Evolutionary conservation across 768 basidiomycete genomes (phyloP), one percentile per base, ranked within the genome.

Genomic region (Lenzites betulinus): DNA sequence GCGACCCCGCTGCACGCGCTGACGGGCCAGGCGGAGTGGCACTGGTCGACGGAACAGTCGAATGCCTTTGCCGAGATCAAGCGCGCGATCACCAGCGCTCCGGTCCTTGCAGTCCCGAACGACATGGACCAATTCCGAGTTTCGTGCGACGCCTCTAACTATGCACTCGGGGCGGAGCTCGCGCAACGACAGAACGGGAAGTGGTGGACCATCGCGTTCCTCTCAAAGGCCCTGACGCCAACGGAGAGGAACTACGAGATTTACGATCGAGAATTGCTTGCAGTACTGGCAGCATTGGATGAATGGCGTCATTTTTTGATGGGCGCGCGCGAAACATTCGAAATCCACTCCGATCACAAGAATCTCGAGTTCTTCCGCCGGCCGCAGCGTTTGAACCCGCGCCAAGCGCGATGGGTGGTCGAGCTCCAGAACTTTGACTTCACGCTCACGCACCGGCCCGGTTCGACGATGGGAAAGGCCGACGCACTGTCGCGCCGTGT

Each of bases 231-330:
- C 3, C 50, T 65, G 3, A 25, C 44, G 8, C 44, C 44, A 9
- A 22, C 44, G 12, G 44, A 46, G 44, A 20, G 23, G 6, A 46
- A 77, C 51, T 68, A 68, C 33, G 46, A 64, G 33, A 60, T 65
- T 50, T 76, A 76, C 63, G 64, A 78, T 55, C 74, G 74, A 52
- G 78, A 79, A 62, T 50, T 78, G 8, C 64, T 77, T 2, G 75
- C 75, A 1, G 70, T 78, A 20, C 68, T 78, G 18, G 41, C 60
- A 4, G 65, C 70, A 0, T 51, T 73, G n/a, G 56, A 66, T 15
- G 58, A 64, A n/a, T 73, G 68, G 69, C 44, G 67, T 1, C 69
- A 70, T 22, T 71, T 66, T 55, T 56, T 74, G 7, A 60, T 65
- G 39, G 67, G 68, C 16, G 12, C 54, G 5, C 5, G 7, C 9